Base-by-base conservation (phyloP, 176 grass and related monocot species). In the Phoenix dactylifera region DNA sequence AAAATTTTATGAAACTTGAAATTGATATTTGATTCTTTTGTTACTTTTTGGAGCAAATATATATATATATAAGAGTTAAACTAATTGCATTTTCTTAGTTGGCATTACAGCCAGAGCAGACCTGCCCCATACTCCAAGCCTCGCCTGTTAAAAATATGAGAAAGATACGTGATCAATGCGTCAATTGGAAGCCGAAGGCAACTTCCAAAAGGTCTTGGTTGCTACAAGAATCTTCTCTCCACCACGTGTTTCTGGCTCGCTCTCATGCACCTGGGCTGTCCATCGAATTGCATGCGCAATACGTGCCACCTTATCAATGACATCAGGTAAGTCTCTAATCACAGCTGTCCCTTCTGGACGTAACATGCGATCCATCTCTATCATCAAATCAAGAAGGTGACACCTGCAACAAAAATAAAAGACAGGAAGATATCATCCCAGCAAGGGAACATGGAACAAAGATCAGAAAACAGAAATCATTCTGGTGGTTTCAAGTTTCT, bases 341-440 rank as follows among this genome's bases (percentile, higher is more conserved):
- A 98, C 23, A n/a, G 73, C 87, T 58, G 72, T 92, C 72, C 93
- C 87, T 91, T 88, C 76, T 69, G 87, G 93, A 22, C 87, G 81
- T 25, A 92, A 26, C 52, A 97, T 88, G n/a, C 87, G 85, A 76
- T 98, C 93, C 93, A 98, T 92, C 76, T 98, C 93, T 76, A 92
- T 69, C 77, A 92, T 79, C 15, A 98, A 50, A 91, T 98, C 87
- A 72, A 85, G 75, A 54, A 98, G 66, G 32, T 85, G 81, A 74
- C 93, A 98, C 59, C 93, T 98, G 79, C 26, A 59, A 60, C 32
- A 61, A 52, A 10, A 30, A 55, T 28, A 54, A 49, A 29, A 57
- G 35, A 44, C 10, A 44, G 35, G 35, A 44, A 44, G 35, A 12
- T 44, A 44, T 44, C 10, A 44, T 14, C 35, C 35, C 10, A 44